phyloP scores from a whole-genome alignment of 176 grass and related monocot genomes.

The Secale cereale region DNA sequence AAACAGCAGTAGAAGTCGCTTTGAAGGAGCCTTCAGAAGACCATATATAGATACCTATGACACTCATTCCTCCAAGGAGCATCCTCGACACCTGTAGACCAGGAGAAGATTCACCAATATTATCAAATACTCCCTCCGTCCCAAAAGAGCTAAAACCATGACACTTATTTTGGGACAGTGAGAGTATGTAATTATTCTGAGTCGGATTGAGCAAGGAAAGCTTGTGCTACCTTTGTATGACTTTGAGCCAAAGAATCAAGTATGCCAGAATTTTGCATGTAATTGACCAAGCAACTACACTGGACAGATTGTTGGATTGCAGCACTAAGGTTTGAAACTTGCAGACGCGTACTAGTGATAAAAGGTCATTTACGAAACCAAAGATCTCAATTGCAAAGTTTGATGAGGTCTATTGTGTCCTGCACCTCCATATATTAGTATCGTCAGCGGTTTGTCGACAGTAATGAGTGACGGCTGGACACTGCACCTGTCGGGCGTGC shows the following conservation, averaged over 20 bases:
- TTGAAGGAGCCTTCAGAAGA: conserved; percentile 80
- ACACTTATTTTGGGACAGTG: no score
- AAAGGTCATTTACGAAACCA: background rate
- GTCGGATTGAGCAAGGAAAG: no score
- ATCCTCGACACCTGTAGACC: conserved; percentile 68
- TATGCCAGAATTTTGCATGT: background rate
- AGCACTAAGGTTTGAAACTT: background rate
- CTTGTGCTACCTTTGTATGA: background rate
- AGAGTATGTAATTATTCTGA: background rate
- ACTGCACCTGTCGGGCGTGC: conserved; percentile 73
- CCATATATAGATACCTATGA: conserved; percentile 83
- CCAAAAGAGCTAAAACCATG: no score
- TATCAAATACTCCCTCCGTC: no score
- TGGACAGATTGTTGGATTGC: background rate
- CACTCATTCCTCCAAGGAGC: conserved; percentile 84
- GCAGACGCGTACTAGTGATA: background rate
- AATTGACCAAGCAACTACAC: background rate
- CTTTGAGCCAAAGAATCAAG: background rate
- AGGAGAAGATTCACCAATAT: background rate
- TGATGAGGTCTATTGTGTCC: background rate
- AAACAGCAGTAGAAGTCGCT: conserved; percentile 58
- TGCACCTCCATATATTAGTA: background rate
- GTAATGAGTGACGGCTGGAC: background rate
- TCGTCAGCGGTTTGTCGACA: background rate
- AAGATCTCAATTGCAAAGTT: background rate